phyloP scores from a whole-genome alignment of 768 basidiomycete genomes.

The Tephrocybe sp. region DNA sequence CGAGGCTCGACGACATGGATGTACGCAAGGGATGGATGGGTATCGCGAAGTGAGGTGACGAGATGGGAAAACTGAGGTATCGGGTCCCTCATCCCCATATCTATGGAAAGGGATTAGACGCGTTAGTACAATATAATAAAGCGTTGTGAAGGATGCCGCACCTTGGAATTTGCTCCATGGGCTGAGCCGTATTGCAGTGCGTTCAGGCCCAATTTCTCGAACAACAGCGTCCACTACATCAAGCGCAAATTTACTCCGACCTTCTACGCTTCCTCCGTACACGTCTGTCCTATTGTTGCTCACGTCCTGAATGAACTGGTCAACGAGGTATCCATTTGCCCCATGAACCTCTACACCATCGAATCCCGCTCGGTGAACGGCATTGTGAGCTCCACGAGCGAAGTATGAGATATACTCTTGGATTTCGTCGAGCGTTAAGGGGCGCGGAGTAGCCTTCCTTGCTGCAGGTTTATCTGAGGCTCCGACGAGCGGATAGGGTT shows the following conservation, averaged over 20 bases:
- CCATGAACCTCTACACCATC: slow-evolving; percentile 58
- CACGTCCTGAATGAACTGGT: slow-evolving; percentile 61
- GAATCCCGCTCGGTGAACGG: slow-evolving; percentile 58
- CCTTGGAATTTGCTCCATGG: slow-evolving; percentile 50
- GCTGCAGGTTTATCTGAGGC: slow-evolving; percentile 30
- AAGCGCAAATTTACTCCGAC: slow-evolving; percentile 53
- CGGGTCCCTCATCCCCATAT: slow-evolving; percentile 55
- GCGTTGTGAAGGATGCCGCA: slow-evolving; percentile 4
- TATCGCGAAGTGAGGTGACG: slow-evolving; percentile 34
- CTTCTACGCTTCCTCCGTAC: slow-evolving; percentile 68
- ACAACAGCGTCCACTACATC: slow-evolving; percentile 53
- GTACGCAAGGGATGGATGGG: slow-evolving; percentile 48
- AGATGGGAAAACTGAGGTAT: slow-evolving; percentile 54
- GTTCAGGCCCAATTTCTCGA: slow-evolving; percentile 50
- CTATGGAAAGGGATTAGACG: slow-evolving; percentile 17
- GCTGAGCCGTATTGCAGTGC: slow-evolving; percentile 53
- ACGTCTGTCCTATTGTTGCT: slow-evolving; percentile 60
- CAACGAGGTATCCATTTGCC: slow-evolving; percentile 47
- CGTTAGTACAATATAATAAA: slow-evolving; percentile 28
- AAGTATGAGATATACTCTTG: slow-evolving; percentile 47
- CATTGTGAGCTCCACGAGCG: slow-evolving; percentile 52
- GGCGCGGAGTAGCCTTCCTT: slow-evolving; percentile 28
- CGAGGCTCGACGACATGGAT: slow-evolving; percentile 48
- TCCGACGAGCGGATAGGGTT: slow-evolving; percentile 26
- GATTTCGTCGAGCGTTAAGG: slow-evolving; percentile 48